Percentiles rank a stretch among this genome's conserved stretches.
Conservation (phyloP, 2,329 filamentous ascomycete genomes). For the Aspergillus intermedius region DNA sequence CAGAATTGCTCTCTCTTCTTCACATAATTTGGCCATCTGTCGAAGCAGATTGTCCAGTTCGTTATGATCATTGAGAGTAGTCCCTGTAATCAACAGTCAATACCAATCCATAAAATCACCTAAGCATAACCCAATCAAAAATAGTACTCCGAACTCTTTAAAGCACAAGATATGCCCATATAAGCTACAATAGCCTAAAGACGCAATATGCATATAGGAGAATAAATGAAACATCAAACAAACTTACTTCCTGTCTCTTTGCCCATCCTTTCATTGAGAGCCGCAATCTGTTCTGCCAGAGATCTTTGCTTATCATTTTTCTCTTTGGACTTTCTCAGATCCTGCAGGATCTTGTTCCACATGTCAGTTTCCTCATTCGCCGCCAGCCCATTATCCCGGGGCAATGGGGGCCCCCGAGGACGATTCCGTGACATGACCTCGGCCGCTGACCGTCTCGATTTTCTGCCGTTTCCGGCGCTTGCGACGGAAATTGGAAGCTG, state of each 20-base stretch:
- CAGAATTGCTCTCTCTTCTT: slow-evolving; percentile 44
- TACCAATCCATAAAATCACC: not conserved
- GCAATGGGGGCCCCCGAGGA: slow-evolving; percentile 29
- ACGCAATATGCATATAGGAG: no score
- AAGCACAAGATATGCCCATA: not conserved
- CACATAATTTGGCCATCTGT: slow-evolving; percentile 41
- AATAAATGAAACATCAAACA: not conserved
- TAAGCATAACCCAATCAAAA: not conserved
- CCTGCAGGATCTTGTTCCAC: slow-evolving; percentile 39
- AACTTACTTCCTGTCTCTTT: slow-evolving; percentile 38
- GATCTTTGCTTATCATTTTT: slow-evolving; percentile 37
- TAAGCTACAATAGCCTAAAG: no score
- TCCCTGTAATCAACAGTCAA: slow-evolving; percentile 21
- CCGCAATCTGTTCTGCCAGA: slow-evolving; percentile 35
- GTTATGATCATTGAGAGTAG: slow-evolving; percentile 35
- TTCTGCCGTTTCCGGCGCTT: slow-evolving; percentile 6
- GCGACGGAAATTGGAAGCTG: slow-evolving; percentile 4
- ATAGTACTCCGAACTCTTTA: not conserved
- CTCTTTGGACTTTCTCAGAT: slow-evolving; percentile 38
- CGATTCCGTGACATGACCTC: slow-evolving; percentile 37
- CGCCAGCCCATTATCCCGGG: slow-evolving; percentile 38
- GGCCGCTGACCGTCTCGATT: not conserved
- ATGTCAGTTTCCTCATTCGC: slow-evolving; percentile 41
- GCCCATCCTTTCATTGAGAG: slow-evolving; percentile 40
- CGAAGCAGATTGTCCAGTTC: slow-evolving; percentile 42